Conservation (phyloP, 495 filamentous ascomycete genomes). For the Amniculicola lignicola region DNA sequence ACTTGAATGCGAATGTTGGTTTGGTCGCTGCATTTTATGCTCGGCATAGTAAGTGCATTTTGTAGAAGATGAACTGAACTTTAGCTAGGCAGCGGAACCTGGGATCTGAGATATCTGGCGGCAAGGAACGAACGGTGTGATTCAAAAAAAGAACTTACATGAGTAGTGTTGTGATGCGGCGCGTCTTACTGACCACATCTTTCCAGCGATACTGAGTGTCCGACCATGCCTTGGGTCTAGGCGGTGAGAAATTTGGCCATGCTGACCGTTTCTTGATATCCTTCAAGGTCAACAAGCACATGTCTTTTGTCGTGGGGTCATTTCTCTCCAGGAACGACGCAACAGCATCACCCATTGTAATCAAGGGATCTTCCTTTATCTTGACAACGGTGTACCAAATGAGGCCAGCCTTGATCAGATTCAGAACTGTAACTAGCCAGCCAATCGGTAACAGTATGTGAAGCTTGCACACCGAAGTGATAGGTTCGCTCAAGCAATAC, state of each 20-base stretch:
- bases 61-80: too few species aligned
- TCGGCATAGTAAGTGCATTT: too few species aligned
- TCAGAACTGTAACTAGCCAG: constrained; percentile 43
- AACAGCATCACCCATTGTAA: constrained; percentile 55
- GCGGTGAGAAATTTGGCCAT: neutral
- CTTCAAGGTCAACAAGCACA: constrained; percentile 3
- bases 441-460: constrained; percentile 46
- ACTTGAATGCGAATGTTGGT: too few species aligned
- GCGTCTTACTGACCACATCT: neutral
- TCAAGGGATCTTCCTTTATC: constrained; percentile 39
- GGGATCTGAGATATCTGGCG: neutral
- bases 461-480: constrained; percentile 44
- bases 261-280: constrained; percentile 13
- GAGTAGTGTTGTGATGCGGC: neutral
- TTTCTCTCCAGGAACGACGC: constrained; percentile 44
- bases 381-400: constrained; percentile 40
- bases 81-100: neutral
- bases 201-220: neutral
- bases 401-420: constrained; percentile 43
- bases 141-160: neutral
- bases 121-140: neutral
- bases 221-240: neutral
- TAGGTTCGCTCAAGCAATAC: constrained; percentile 45
- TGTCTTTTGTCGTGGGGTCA: constrained; percentile 15
- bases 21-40: too few species aligned